Conservation (phyloP, 495 filamentous ascomycete genomes). For the Annulohypoxylon moriforme region DNA sequence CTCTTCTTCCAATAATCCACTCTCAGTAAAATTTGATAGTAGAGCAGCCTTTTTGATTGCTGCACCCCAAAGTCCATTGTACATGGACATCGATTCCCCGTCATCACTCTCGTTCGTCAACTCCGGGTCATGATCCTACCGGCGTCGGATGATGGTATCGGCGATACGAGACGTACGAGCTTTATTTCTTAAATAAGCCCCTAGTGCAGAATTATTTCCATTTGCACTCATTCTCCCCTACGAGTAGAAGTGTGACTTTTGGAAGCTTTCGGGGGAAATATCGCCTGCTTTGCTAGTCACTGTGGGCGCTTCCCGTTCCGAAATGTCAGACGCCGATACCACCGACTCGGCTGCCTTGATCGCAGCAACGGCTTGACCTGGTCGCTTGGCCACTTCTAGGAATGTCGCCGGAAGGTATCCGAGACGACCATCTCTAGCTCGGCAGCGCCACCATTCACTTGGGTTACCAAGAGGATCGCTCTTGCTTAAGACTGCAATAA, state of each 20-base stretch:
- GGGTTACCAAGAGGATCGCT: slow-evolving; percentile 91
- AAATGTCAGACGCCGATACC: slow-evolving; percentile 55
- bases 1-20: neutral
- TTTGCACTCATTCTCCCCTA: slow-evolving; percentile 47
- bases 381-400: slow-evolving; percentile 81
- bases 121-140: neutral
- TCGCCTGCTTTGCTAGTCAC: slow-evolving; percentile 71
- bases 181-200: neutral
- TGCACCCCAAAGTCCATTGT: neutral
- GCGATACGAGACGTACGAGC: neutral
- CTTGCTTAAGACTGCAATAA: slow-evolving; percentile 94
- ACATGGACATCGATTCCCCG: neutral
- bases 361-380: slow-evolving; percentile 56
- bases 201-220: neutral
- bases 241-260: slow-evolving; percentile 89
- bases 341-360: slow-evolving; percentile 68
- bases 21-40: neutral
- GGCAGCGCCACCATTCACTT: slow-evolving; percentile 96
- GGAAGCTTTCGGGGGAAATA: slow-evolving; percentile 86
- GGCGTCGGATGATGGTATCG: neutral
- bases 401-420: slow-evolving; percentile 93
- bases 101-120: neutral
- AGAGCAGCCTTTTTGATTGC: neutral
- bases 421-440: slow-evolving; percentile 88
- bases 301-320: slow-evolving; percentile 61